Percentiles rank a stretch among this genome's conserved stretches.
Conservation (phyloP, 2,329 filamentous ascomycete genomes). For the Monosporascus sp. region DNA sequence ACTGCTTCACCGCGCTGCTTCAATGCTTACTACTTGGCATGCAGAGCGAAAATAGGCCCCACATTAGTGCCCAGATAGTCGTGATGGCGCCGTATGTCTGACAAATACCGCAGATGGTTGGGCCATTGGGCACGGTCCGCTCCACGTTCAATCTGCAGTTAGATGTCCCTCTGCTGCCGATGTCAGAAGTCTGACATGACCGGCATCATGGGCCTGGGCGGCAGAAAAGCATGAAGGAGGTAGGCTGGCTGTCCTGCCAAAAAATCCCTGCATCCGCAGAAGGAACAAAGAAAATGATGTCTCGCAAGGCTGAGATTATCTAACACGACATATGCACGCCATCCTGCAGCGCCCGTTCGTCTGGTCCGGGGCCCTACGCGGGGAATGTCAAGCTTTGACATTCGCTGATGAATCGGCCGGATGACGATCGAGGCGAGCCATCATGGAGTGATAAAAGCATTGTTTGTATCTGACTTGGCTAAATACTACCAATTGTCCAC, state of each 20-base stretch:
- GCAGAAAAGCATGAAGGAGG: constrained; percentile 4
- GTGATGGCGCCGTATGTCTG: not conserved
- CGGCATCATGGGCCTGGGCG: constrained; percentile 15
- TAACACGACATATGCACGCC: constrained; percentile 10
- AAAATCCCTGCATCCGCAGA: constrained; percentile 15
- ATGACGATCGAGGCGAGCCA: too few relatives aligned
- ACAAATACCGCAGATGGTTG: constrained; percentile 2
- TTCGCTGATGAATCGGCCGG: not conserved
- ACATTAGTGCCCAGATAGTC: constrained; percentile 2
- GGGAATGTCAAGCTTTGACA: constrained; percentile 5
- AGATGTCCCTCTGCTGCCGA: not conserved
- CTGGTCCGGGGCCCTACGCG: constrained; percentile 5
- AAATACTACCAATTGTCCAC: too few relatives aligned
- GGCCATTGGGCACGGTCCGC: constrained; percentile 13
- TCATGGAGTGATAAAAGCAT: too few relatives aligned
- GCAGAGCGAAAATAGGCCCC: constrained; percentile 1
- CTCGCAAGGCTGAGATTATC: constrained; percentile 24
- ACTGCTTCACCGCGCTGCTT: not conserved
- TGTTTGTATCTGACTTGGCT: too few relatives aligned
- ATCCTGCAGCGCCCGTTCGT: constrained; percentile 6
- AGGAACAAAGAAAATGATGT: constrained; percentile 9
- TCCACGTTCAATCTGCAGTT: constrained; percentile 11
- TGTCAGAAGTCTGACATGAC: constrained; percentile 10
- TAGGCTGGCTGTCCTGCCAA: constrained; percentile 9
- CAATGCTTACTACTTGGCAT: constrained; percentile 1